Base-by-base conservation (phyloP, 257 asterid genomes). In the Primulina huaijiensis region DNA sequence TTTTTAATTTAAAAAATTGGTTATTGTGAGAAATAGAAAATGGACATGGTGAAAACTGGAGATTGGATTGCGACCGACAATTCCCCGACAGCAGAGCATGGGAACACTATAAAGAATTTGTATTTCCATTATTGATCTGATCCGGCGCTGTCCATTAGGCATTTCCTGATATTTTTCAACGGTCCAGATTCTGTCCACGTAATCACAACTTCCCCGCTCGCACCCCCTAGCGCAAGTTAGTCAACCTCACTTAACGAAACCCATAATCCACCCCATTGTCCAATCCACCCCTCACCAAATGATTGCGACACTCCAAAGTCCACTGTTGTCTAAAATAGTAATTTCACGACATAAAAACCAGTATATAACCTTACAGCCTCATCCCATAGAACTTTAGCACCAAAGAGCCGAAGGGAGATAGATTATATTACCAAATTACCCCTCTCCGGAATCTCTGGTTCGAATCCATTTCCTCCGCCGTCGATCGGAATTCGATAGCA, bases 341-440 rank as follows among this genome's bases (percentile, higher is more conserved):
- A 70, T 69, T 83, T 70, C 62, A 0, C 0, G 0, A 0, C 6
- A 0, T 0, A 7, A 59, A 6, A 31, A 56, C 71, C 67, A 67
- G 10, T 83, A 83, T 83, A 83, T 75, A 80, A 74, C 0, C 68
- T 72, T 67, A 31, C 65, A 21, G 65, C 64, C 65, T 74, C 74
- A 8, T 82, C 59, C 62, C 84, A 5, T 4, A 60, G 62, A 76
- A 85, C 88, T 82, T 86, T 89, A 86, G 84, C 78, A 76, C 72
- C 64, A 37, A 74, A 35, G 30, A 66, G 50, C 76, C 27, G n/a
- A 34, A 58, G 6, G 46, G 33, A n/a, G 8, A 61, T 1, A 50
- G 20, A 20, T 16, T 33, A 37, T 70, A 35, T 72, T 75, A 65
- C 86, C 61, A 31, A 5, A 23, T 5, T 16, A 34, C 5, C 31